These are phyloP conservation scores for Casuarina cunninghamiana DNA, from an alignment of 306 rosid genomes.

Conservation along the genomic window DNA sequence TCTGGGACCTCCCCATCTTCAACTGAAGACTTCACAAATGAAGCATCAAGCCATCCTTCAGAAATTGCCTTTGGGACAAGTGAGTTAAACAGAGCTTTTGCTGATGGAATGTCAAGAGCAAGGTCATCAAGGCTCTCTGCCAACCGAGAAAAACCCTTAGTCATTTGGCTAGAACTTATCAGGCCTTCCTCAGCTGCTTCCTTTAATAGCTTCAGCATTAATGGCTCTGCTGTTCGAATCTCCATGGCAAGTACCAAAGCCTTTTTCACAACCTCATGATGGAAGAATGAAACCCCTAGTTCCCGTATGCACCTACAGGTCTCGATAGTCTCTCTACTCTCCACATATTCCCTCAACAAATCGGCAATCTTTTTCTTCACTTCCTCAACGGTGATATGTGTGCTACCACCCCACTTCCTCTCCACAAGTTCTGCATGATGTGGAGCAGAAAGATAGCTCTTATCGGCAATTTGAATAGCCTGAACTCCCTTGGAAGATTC, in stretches of 20 bases:
- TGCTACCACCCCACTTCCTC: slow-evolving; percentile 98
- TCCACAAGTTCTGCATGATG: slow-evolving; percentile 99
- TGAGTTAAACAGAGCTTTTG: slow-evolving; percentile 61
- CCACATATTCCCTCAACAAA: slow-evolving; percentile 78
- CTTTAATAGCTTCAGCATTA: slow-evolving; percentile 67
- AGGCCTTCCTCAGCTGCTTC: slow-evolving; percentile 98
- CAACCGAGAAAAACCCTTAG: slow-evolving; percentile 86
- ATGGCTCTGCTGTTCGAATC: slow-evolving; percentile 61
- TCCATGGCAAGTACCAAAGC: slow-evolving; percentile 92
- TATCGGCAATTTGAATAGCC: slow-evolving; percentile 79
- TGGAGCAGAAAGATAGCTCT: slow-evolving; percentile 97
- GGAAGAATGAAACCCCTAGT: slow-evolving; percentile 91
- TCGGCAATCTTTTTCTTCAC: slow-evolving; percentile 87
- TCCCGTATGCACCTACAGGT: slow-evolving; percentile 94
- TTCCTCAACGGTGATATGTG: slow-evolving; percentile 93
- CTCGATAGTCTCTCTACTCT: slow-evolving; percentile 76
- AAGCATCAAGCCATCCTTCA: slow-evolving; percentile 95
- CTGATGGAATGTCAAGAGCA: slow-evolving; percentile 94
- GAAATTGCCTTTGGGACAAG: slow-evolving; percentile 75
- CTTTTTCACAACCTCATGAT: slow-evolving; percentile 98
- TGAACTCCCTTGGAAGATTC: slow-evolving; percentile 89
- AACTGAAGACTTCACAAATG: slow-evolving; percentile 51
- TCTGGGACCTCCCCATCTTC: slow-evolving; percentile 64
- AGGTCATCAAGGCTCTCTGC: slow-evolving; percentile 96
- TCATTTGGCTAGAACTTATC: slow-evolving; percentile 96